These are phyloP conservation scores for Apiotrichum montevideense DNA, from an alignment of 1,284 basidiomycete species.

Conservation along the genomic window DNA sequence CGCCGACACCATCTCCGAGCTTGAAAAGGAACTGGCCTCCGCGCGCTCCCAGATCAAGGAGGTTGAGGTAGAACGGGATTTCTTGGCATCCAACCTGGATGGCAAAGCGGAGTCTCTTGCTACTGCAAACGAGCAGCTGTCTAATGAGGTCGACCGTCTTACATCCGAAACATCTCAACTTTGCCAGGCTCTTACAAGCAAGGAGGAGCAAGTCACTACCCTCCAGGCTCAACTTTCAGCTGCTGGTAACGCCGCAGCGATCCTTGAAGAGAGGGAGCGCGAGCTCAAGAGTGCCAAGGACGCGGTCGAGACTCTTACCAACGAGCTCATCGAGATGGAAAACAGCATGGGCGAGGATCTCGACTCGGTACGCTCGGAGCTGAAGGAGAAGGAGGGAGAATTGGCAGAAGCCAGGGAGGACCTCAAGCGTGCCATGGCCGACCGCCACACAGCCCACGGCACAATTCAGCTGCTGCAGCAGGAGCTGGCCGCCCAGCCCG, in stretches of 20 bases:
- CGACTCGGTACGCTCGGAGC: slow-evolving; percentile 14
- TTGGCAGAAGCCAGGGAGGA: background rate
- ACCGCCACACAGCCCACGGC: background rate
- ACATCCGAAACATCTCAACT: background rate
- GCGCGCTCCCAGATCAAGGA: slow-evolving; percentile 1
- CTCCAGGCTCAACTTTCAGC: background rate
- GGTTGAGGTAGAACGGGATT: slow-evolving; percentile 2
- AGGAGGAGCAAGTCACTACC: background rate
- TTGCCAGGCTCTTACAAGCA: background rate
- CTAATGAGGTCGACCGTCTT: too few relatives aligned
- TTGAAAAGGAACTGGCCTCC: slow-evolving; percentile 2
- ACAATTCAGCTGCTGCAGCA: background rate
- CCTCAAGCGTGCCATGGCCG: background rate
- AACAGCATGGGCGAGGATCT: slow-evolving; percentile 7
- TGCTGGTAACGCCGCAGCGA: background rate
- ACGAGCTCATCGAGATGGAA: slow-evolving; percentile 14
- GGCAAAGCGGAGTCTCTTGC: background rate
- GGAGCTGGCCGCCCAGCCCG: slow-evolving; percentile 11
- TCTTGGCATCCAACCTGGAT: background rate
- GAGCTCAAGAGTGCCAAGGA: background rate
- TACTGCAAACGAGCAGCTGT: too few relatives aligned
- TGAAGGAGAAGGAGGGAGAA: slow-evolving; percentile 9
- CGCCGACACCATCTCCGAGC: background rate
- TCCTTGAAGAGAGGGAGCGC: background rate
- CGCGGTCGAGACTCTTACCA: slow-evolving; percentile 1